Percentiles rank a stretch among this genome's conserved stretches.
Conservation (phyloP, 1,139 yeast genomes). For the Pichia sp. region DNA sequence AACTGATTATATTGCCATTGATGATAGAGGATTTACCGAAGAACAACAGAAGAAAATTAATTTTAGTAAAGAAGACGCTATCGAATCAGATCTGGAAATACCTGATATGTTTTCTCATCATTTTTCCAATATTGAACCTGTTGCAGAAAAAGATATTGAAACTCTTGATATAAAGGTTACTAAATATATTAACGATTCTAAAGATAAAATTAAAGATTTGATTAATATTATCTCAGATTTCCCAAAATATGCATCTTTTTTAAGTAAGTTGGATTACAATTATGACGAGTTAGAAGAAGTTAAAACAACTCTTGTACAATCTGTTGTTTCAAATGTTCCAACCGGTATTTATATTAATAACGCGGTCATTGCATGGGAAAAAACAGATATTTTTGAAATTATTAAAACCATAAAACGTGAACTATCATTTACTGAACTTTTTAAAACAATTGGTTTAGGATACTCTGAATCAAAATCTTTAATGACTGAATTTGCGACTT, state of each 20-base stretch:
- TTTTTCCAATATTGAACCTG: slow-evolving; percentile 26
- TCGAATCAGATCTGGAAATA: no score
- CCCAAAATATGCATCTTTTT: slow-evolving; percentile 41
- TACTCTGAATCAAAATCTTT: slow-evolving; percentile 35
- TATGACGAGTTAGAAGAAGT: slow-evolving; percentile 33
- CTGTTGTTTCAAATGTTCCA: slow-evolving; percentile 31
- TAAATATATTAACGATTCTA: slow-evolving; percentile 33
- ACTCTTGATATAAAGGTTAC: slow-evolving; percentile 44
- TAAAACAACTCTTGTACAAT: slow-evolving; percentile 1
- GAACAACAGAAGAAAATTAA: slow-evolving; percentile 23
- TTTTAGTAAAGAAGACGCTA: no score
- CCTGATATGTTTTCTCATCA: no score
- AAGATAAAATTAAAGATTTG: slow-evolving; percentile 34
- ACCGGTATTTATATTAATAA: slow-evolving; percentile 62
- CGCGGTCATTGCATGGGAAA: slow-evolving; percentile 40
- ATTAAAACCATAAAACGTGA: slow-evolving; percentile 36
- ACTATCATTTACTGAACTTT: slow-evolving; percentile 28
- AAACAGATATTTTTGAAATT: slow-evolving; percentile 41
- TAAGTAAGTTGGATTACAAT: slow-evolving; percentile 29
- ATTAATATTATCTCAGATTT: slow-evolving; percentile 40
- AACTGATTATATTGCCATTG: slow-evolving; percentile 58
- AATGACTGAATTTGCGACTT: slow-evolving; percentile 40
- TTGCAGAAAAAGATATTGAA: slow-evolving; percentile 31
- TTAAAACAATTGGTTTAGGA: slow-evolving; percentile 36
- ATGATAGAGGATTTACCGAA: slow-evolving; percentile 42